Evolutionary conservation across 2,329 filamentous ascomycete genomes (phyloP).

Genomic region (Ascochyta fabae): DNA sequence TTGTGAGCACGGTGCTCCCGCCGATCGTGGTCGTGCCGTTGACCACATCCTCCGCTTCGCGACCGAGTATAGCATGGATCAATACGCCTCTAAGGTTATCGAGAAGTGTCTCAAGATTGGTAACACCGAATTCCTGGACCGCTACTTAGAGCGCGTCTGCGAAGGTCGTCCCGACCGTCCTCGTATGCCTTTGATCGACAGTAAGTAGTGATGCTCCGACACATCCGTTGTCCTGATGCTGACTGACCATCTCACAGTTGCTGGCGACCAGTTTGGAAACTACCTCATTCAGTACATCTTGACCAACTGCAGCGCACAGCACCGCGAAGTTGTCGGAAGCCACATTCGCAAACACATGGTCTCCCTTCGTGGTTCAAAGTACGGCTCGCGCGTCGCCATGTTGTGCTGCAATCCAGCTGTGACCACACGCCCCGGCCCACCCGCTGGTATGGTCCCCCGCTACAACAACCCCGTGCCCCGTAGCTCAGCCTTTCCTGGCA

Average conservation of each 20-base stretch:
- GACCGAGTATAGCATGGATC: constrained; percentile 97
- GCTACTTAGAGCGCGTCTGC: constrained; percentile 92
- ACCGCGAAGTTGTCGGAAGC: constrained; percentile 88
- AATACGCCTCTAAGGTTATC: constrained; percentile 98
- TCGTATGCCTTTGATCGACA: constrained; percentile 96
- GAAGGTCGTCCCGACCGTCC: constrained; percentile 89
- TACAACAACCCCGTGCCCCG: constrained; percentile 39
- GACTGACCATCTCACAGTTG: constrained; percentile 60
- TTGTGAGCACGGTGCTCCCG: constrained; percentile 91
- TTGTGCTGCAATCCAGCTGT: constrained; percentile 95
- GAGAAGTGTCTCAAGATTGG: constrained; percentile 99
- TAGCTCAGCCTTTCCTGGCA: constrained; percentile 31
- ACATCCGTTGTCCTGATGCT: constrained; percentile 10
- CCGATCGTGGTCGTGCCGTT: constrained; percentile 89
- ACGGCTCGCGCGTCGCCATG: constrained; percentile 97
- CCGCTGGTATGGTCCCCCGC: constrained; percentile 63
- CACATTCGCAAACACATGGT: constrained; percentile 99
- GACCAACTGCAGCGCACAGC: constrained; percentile 83
- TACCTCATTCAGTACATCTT: constrained; percentile 98
- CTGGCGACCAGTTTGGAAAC: constrained; percentile 98
- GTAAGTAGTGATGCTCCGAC: constrained; percentile 51
- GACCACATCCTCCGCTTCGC: constrained; percentile 95
- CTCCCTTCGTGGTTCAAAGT: constrained; percentile 96
- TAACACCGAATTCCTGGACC: constrained; percentile 84
- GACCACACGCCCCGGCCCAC: constrained; percentile 86